A percentile compares a stretch with the other conserved stretches of the same genome.
These are phyloP conservation scores for Geotrichum reessii DNA, from an alignment of 1,139 yeast species.

Conservation along the genomic window DNA sequence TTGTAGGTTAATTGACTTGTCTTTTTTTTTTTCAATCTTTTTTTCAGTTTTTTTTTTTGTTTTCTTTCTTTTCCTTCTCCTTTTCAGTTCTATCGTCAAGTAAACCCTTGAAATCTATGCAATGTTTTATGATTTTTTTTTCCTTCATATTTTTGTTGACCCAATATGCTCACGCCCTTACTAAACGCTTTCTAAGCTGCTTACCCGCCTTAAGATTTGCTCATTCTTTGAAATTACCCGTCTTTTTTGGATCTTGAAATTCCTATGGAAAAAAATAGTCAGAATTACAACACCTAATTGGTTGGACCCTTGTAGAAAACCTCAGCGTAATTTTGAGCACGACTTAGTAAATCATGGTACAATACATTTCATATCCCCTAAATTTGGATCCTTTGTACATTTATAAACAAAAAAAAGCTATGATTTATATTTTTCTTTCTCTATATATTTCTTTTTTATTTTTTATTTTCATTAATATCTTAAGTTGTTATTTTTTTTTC, in stretches of 20 bases:
- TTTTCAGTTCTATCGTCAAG: neutral
- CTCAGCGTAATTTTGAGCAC: neutral
- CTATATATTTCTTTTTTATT: no score
- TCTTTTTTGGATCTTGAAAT: no score
- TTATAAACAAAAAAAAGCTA: neutral
- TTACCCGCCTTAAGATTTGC: neutral
- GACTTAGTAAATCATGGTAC: neutral
- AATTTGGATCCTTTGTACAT: neutral
- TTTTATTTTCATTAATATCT: no score
- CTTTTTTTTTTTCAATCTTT: neutral
- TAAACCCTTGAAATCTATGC: neutral
- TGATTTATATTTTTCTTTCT: neutral
- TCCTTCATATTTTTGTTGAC: neutral
- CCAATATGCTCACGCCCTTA: neutral
- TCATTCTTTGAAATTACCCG: neutral
- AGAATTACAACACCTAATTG: neutral
- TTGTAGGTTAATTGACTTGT: neutral
- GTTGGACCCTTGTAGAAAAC: neutral
- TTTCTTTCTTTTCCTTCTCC: neutral
- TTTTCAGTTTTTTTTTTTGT: neutral
- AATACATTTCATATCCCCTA: neutral
- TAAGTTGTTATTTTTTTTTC: neutral
- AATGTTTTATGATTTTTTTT: neutral
- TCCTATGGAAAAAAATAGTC: neutral
- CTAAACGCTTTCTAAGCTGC: neutral